Evolutionary conservation across 2,329 filamentous ascomycete genomes (phyloP).

Genomic region (Diaporthe ilicicola): DNA sequence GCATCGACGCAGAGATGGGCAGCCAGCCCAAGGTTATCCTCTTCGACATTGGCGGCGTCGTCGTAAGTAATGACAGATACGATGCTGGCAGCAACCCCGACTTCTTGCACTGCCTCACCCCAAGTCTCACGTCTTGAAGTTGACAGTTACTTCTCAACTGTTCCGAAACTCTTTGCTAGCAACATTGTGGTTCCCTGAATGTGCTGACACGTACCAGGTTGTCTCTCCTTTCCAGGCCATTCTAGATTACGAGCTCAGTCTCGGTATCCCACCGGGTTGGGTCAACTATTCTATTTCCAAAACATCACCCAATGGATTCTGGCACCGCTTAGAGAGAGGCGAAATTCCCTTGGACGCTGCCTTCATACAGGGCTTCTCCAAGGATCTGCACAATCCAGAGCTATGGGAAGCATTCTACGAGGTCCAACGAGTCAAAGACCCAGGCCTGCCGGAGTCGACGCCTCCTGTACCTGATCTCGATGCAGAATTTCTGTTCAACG

Average conservation of each 20-base stretch:
- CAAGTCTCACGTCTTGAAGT: not conserved
- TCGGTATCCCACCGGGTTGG: conserved; percentile 85
- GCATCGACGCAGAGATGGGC: conserved; percentile 49
- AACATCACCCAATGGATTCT: conserved; percentile 80
- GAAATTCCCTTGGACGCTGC: conserved; percentile 76
- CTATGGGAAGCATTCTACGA: conserved; percentile 76
- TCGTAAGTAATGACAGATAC: conserved; percentile 72
- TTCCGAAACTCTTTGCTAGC: not conserved
- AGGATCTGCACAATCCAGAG: conserved; percentile 71
- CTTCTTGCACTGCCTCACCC: not conserved
- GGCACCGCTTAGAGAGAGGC: conserved; percentile 89
- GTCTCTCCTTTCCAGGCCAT: conserved; percentile 93
- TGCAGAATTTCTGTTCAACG: conserved; percentile 82
- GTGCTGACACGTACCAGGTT: conserved; percentile 65
- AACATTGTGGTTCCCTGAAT: not conserved
- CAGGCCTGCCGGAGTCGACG: conserved; percentile 48
- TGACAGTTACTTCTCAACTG: not conserved
- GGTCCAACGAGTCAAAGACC: conserved; percentile 51
- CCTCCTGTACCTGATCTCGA: conserved; percentile 79
- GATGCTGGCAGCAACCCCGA: too few species aligned
- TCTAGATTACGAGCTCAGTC: conserved; percentile 82
- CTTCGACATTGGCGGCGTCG: conserved; percentile 97
- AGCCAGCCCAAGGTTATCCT: conserved; percentile 77
- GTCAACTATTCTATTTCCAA: conserved; percentile 89
- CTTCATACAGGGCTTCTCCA: conserved; percentile 81